A percentile compares a stretch with the other conserved stretches of the same genome.
Evolutionary conservation across 2,329 filamentous ascomycete species (phyloP).

Genomic region (Fusarium sp.): DNA sequence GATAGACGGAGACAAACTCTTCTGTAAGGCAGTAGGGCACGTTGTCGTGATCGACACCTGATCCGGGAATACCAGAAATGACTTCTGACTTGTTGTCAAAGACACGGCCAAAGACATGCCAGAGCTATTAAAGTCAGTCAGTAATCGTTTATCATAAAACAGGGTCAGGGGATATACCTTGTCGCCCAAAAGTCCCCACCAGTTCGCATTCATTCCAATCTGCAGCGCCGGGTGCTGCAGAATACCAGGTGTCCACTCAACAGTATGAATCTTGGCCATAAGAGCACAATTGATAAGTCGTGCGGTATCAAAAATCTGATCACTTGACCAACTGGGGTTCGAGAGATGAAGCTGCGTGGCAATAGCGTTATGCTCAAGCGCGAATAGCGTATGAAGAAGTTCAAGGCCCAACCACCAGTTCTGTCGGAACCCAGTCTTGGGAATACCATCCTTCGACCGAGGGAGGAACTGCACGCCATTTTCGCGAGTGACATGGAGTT

Average conservation of each 20-base stretch:
- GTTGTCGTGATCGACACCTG: constrained; percentile 6
- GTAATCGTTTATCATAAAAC: accelerated
- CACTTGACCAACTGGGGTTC: constrained; percentile 12
- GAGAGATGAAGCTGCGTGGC: constrained; percentile 21
- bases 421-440: constrained; percentile 19
- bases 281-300: constrained; percentile 21
- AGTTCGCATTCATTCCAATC: constrained; percentile 24
- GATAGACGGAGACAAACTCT: constrained; percentile 26
- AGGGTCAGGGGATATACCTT: not conserved
- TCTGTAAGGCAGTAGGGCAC: constrained; percentile 13
- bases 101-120: constrained; percentile 6
- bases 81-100: constrained; percentile 28
- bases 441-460: constrained; percentile 2
- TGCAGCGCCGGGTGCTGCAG: constrained; percentile 11
- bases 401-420: constrained; percentile 28
- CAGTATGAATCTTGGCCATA: constrained; percentile 24
- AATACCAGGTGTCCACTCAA: constrained; percentile 29
- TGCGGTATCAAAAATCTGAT: constrained; percentile 8
- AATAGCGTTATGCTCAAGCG: constrained; percentile 22
- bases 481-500: not conserved
- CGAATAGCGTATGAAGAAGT: constrained; percentile 17
- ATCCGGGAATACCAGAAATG: constrained; percentile 20
- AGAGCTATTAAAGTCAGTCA: not conserved
- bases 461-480: constrained; percentile 16
- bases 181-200: constrained; percentile 22